These are phyloP conservation scores for Petunia hybrid DNA, from an alignment of 305 asterid species.

Conservation along the genomic window DNA sequence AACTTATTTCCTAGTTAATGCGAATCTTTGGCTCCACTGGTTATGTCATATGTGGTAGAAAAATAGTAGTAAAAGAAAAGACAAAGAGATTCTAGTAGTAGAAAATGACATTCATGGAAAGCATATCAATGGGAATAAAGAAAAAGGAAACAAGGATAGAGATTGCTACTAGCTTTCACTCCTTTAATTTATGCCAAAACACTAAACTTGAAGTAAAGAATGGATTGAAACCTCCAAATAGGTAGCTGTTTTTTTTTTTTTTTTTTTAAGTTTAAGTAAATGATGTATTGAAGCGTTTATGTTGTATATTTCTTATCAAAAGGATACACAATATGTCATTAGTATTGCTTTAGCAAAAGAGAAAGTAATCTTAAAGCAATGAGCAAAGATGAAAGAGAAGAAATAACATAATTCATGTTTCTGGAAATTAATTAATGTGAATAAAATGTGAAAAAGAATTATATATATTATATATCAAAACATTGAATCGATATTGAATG, in stretches of 20 bases:
- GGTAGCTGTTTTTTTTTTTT: neutral
- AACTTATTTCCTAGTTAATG: neutral
- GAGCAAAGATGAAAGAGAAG: neutral
- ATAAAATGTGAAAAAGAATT: neutral
- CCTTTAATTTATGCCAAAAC: neutral
- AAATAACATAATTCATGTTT: neutral
- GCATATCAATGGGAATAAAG: neutral
- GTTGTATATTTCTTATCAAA: neutral
- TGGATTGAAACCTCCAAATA: neutral
- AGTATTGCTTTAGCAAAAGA: neutral
- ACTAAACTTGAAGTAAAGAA: slow-evolving; percentile 1
- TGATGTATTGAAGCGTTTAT: neutral
- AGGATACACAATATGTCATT: neutral
- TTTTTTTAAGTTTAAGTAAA: neutral
- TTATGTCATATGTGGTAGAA: neutral
- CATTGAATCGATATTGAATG: slow-evolving; percentile 11
- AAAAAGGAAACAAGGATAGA: neutral
- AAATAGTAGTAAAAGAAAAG: neutral
- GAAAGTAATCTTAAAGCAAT: neutral
- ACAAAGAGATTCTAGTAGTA: neutral
- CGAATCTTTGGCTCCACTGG: neutral
- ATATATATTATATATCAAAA: neutral
- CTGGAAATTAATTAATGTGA: neutral
- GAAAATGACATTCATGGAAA: neutral
- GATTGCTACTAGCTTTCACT: neutral